These are phyloP conservation scores for Cryptosporidium parvum DNA, from an alignment of 169 alveolate genomes.

Conservation along the genomic window DNA sequence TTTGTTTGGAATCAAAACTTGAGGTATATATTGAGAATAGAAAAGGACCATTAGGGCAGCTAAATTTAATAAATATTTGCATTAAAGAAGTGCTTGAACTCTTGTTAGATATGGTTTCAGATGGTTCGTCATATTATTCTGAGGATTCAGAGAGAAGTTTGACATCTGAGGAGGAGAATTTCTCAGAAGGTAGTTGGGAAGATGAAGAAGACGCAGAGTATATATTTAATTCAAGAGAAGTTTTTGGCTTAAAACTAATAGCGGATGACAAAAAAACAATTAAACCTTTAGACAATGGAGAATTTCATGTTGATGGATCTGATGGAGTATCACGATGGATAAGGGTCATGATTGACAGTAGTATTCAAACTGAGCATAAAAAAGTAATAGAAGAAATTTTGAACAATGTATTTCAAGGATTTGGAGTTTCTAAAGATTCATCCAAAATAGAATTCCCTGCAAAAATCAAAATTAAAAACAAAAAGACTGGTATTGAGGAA, in stretches of 20 bases:
- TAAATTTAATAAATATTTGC: background rate
- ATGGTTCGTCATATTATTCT: constrained; percentile 57
- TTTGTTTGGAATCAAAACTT: no score
- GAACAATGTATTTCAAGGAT: background rate
- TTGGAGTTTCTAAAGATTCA: background rate
- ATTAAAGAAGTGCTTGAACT: background rate
- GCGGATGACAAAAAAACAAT: background rate
- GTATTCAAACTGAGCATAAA: constrained; percentile 44
- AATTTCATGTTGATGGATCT: constrained; percentile 24
- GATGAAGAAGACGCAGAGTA: constrained; percentile 25
- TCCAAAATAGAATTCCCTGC: background rate
- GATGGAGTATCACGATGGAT: constrained; percentile 39
- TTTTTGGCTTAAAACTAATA: constrained; percentile 32
- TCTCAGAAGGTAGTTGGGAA: constrained; percentile 24
- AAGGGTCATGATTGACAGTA: constrained; percentile 44
- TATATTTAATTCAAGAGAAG: constrained; percentile 32
- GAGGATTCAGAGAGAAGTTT: constrained; percentile 42
- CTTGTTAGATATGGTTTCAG: constrained; percentile 22
- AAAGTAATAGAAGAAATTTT: constrained; percentile 19
- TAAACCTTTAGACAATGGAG: background rate
- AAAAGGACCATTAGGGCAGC: background rate
- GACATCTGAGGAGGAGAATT: constrained; percentile 43
- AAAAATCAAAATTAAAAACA: constrained; percentile 22
- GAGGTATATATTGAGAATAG: background rate
- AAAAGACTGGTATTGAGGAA: constrained; percentile 14